Conservation (phyloP, 192 early-diverging fungal species). For the Backusella psychrophila region DNA sequence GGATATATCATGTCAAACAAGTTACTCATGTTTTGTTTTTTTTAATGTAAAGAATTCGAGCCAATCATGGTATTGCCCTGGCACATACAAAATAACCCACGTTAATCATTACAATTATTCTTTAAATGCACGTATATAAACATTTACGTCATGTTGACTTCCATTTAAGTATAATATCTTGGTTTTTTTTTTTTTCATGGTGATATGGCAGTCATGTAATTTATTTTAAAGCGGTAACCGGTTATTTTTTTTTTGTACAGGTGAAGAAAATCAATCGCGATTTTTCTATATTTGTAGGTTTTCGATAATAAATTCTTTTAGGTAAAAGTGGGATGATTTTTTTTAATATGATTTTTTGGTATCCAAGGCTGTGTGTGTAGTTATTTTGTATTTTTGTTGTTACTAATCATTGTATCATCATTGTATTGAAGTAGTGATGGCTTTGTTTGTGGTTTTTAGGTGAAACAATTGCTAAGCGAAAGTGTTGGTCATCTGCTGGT, state of each 20-base stretch:
- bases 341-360: neutral
- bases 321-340: neutral
- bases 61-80: neutral
- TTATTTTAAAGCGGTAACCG: neutral
- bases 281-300: neutral
- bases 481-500: neutral
- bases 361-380: neutral
- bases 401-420: neutral
- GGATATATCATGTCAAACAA: neutral
- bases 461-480: neutral
- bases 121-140: neutral
- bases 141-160: neutral
- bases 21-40: neutral
- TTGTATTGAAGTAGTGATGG: neutral
- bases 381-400: neutral
- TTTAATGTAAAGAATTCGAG: neutral
- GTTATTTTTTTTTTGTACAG: neutral
- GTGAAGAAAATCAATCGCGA: neutral
- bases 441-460: neutral
- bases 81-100: neutral
- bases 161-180: neutral
- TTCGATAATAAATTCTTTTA: neutral
- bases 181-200: neutral
- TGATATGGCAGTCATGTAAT: neutral
- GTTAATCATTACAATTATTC: neutral